Base-by-base conservation (phyloP, 1,284 basidiomycete species). In the Moesziomyces parantarcticus region DNA sequence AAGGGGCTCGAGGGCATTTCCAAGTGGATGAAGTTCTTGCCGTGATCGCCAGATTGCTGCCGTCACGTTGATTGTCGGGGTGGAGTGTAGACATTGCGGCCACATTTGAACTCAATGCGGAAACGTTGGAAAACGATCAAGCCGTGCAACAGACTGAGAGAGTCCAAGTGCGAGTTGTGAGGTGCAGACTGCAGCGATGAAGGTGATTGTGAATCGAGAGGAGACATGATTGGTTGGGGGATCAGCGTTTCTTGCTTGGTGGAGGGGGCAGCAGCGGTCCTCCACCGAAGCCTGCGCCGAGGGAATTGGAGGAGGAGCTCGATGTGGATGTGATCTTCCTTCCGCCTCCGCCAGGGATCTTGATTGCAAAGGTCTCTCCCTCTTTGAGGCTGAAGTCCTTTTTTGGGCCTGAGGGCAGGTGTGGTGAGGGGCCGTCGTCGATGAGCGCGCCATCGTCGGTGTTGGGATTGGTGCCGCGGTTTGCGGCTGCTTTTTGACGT, bases 371-470 rank as follows among this genome's bases (percentile, higher is more conserved):
- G 0, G 95, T 98, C 83, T 99, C 92, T 16, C 97, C 97, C 79
- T 95, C 93, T 83, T 97, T 98, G 76, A 99, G 86, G 36, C 91
- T 92, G 84, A 97, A 98, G 82, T 99, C 96, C 87, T 94, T 93
- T 2, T 92, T 93, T 2, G 91, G 92, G 3, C 88, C 82, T 3
- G 75, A 21, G 18, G 92, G 91, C 10, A 83, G 23, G 51, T 84
- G 82, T 9, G 82, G 82, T 16, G 82, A 83, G 2, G 78, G 75
- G 2, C 62, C 72, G 13, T 67, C 47, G 39, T 61, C 47, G 50
- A 67, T 50, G 26, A 57, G 54, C 8, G 54, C 41, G 36, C 22
- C 45, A 26, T 56, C 53, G 34, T 52, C 40, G 63, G 42, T 5
- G 36, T 22, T 21, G 50, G 58, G 55, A 20, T 67, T 47, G 5